Conservation (phyloP, 1,284 basidiomycete species). For the Athelia sp. region DNA sequence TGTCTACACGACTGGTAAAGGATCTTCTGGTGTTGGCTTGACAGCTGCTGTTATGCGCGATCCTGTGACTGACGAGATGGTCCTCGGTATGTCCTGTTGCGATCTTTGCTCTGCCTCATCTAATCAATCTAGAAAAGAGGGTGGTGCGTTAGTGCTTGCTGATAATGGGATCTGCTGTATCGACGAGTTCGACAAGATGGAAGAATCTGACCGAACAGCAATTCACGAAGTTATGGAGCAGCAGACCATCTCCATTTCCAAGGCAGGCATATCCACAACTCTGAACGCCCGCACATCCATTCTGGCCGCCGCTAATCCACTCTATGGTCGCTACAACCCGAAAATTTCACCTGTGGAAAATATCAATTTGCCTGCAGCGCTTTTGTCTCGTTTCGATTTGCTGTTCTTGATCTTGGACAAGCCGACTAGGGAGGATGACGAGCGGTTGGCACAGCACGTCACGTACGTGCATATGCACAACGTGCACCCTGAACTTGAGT, state of each 20-base stretch:
- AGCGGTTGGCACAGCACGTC: slow-evolving; percentile 94
- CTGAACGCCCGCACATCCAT: slow-evolving; percentile 98
- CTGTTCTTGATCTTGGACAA: slow-evolving; percentile 98
- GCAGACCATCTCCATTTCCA: slow-evolving; percentile 98
- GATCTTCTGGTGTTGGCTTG: slow-evolving; percentile 96
- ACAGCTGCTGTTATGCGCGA: slow-evolving; percentile 99
- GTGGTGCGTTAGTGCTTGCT: slow-evolving; percentile 95
- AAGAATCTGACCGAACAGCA: slow-evolving; percentile 94
- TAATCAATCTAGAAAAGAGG: slow-evolving; percentile 66
- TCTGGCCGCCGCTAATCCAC: slow-evolving; percentile 95
- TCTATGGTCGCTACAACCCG: slow-evolving; percentile 97
- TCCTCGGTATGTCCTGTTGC: slow-evolving; percentile 66
- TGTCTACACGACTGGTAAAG: slow-evolving; percentile 97
- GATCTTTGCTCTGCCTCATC: slow-evolving; percentile 6
- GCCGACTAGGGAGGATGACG: slow-evolving; percentile 91
- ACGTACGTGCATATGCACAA: slow-evolving; percentile 98
- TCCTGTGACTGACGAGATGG: slow-evolving; percentile 99
- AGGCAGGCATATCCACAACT: slow-evolving; percentile 98
- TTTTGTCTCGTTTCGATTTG: slow-evolving; percentile 94
- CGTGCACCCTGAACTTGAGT: slow-evolving; percentile 79
- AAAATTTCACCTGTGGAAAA: slow-evolving; percentile 98
- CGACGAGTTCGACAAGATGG: slow-evolving; percentile 99
- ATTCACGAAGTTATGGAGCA: slow-evolving; percentile 99
- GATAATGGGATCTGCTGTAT: slow-evolving; percentile 99
- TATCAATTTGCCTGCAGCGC: slow-evolving; percentile 96